Conservation (phyloP, 1,284 basidiomycete genomes). For the Tylopilus sp. region DNA sequence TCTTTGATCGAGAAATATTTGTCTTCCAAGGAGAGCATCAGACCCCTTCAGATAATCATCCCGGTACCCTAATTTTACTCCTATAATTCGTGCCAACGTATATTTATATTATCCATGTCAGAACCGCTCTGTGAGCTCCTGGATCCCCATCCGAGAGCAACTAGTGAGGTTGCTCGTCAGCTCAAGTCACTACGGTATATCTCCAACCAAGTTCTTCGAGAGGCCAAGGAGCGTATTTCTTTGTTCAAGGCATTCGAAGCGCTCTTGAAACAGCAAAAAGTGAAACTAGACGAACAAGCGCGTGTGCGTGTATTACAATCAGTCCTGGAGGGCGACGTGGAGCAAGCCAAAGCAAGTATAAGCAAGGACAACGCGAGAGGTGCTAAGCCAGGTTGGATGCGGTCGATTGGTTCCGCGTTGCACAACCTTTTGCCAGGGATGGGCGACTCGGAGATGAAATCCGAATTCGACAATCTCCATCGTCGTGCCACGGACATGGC, state of each 20-base stretch:
- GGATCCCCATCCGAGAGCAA: constrained; percentile 29
- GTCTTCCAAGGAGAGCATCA: neutral
- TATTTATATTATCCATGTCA: constrained; percentile 7
- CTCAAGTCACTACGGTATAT: constrained; percentile 7
- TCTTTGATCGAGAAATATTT: constrained; percentile 27
- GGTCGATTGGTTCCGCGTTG: too few species aligned
- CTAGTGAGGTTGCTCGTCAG: constrained; percentile 13
- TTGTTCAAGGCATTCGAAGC: constrained; percentile 26
- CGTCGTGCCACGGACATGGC: neutral
- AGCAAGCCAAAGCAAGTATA: constrained; percentile 8
- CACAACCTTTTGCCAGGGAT: too few species aligned
- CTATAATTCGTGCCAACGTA: neutral
- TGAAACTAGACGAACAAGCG: constrained; percentile 16
- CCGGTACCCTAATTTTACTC: constrained; percentile 18
- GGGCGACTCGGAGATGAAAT: too few species aligned
- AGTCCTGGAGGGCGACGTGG: constrained; percentile 14
- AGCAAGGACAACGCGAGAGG: neutral
- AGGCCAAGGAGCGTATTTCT: constrained; percentile 36
- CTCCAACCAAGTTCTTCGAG: constrained; percentile 15
- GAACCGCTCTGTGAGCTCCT: constrained; percentile 27
- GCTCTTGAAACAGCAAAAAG: neutral
- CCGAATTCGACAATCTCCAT: constrained; percentile 9
- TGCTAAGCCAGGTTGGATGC: too few species aligned
- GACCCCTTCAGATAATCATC: neutral
- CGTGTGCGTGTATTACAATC: constrained; percentile 22